Conservation (phyloP, 148 eudicot genomes). For the Cornus kousa region DNA sequence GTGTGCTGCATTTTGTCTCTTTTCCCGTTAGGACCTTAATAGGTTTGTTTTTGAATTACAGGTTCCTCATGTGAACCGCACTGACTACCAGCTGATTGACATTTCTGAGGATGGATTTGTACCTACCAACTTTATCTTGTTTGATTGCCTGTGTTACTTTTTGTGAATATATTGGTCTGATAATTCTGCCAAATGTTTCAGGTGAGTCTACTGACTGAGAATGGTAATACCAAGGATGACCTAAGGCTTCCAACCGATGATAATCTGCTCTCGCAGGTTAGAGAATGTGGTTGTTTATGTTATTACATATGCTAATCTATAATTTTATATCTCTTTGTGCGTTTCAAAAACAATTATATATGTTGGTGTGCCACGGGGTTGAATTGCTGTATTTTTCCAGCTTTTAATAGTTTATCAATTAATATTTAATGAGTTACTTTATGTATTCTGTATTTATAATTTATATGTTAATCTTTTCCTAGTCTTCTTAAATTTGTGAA, state of each 20-base stretch:
- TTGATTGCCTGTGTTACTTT: neutral
- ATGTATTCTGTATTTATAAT: neutral
- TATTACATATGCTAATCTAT: neutral
- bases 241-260: slow-evolving; percentile 82
- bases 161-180: neutral
- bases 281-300: neutral
- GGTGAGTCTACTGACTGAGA: slow-evolving; percentile 77
- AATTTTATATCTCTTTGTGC: neutral
- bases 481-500: neutral
- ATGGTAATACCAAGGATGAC: slow-evolving; percentile 82
- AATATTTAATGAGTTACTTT: neutral
- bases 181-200: slow-evolving; percentile 8
- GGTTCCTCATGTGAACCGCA: slow-evolving; percentile 67
- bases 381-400: neutral
- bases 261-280: slow-evolving; percentile 53
- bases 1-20: neutral
- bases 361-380: neutral
- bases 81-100: slow-evolving; percentile 68
- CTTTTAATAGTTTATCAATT: too few species aligned
- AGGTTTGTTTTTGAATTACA: slow-evolving; percentile 12
- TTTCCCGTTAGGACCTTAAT: neutral
- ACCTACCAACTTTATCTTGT: slow-evolving; percentile 12
- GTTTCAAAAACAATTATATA: too few species aligned
- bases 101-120: slow-evolving; percentile 70
- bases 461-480: neutral